These are phyloP conservation scores for Stagonosporopsis tanaceti DNA, from an alignment of 2,329 filamentous ascomycete species.

Conservation along the genomic window DNA sequence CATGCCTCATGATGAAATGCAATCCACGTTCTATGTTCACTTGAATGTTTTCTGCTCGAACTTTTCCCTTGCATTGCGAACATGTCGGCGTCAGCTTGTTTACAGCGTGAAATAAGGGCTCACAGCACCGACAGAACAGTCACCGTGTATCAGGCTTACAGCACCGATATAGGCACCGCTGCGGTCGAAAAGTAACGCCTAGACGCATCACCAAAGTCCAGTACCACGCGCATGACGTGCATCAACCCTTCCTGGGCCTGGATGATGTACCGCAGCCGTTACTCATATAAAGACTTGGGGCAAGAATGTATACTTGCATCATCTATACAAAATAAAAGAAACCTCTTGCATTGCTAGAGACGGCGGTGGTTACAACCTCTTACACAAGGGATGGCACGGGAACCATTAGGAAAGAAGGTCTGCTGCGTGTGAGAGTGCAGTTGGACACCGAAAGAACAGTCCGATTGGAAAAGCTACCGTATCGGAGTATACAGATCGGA, in stretches of 20 bases:
- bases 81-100: neutral
- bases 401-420: neutral
- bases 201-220: neutral
- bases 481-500: neutral
- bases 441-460: neutral
- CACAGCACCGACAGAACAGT: neutral
- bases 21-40: too few species aligned
- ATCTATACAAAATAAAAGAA: neutral
- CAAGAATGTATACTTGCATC: neutral
- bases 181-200: neutral
- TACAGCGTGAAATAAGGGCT: neutral
- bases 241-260: neutral
- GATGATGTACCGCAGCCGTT: neutral
- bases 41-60: neutral
- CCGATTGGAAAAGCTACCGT: neutral
- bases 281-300: neutral
- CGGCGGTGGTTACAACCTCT: neutral
- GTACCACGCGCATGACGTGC: neutral
- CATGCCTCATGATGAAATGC: too few species aligned
- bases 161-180: neutral
- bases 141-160: conserved; percentile 2
- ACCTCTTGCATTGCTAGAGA: neutral
- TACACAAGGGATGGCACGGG: neutral
- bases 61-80: neutral
- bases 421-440: neutral